Base-by-base conservation (phyloP, 257 asterid genomes). In the Ligustrum vulgare region DNA sequence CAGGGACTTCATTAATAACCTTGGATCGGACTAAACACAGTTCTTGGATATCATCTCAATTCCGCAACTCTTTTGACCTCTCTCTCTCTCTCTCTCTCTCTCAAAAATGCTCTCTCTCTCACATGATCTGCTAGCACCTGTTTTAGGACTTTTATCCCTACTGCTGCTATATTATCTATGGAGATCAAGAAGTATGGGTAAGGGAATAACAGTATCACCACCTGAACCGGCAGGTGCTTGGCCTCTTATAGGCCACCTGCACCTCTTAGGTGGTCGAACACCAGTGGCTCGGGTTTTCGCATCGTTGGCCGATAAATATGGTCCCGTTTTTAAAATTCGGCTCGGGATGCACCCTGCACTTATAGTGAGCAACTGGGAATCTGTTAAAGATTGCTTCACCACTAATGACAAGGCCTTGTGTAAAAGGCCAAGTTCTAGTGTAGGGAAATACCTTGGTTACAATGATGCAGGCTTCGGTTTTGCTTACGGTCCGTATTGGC, bases 171-270 rank as follows among this genome's bases (percentile, higher is more conserved):
- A 41, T 71, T 56, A 10, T 8, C 33, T 66, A 13, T n/a, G 69
- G 75, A 80, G 68, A 10, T 28, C 31, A 28, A 60, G 20, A 67
- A 72, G 20, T 51, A 22, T 67, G 5, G 7, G 2, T 6, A 49
- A 41, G 66, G 67, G 20, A 0, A 75, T 43, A 28, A 28, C 1
- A 28, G 31, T 28, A 22, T 67, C 63, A 9, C 80, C 89, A 3
- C 95, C 92, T 6, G 82, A 86, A 68, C 77, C 86, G 35, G 67
- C 83, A 6, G 91, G 92, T 6, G 82, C 82, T 12, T 84, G 86
- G 95, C 95, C 95, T 8, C 2, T 87, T 10, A 73, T 89, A 20
- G 95, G 95, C 80, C 95, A 89, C 75, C 85, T 89, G 32, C 89
- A 54, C 45, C 62, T 75, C 13, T 85, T 87, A 5, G 70, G 69